Conservation (phyloP, 371 early-diverging fungal genomes). For the Entomophthora muscae region DNA sequence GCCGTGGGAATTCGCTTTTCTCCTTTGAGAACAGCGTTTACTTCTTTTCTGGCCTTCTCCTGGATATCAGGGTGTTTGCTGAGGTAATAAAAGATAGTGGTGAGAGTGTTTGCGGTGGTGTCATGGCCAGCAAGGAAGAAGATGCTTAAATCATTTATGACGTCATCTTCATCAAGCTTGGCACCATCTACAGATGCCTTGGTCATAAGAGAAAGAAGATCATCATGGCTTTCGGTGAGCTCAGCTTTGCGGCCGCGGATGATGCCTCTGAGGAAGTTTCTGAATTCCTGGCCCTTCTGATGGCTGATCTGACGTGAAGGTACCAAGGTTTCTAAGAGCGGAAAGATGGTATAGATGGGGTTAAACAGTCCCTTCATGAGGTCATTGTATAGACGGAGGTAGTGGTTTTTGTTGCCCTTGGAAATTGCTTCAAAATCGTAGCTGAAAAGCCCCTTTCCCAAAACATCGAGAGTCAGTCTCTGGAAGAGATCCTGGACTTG, state of each 20-base stretch:
- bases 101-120: conserved; percentile 21
- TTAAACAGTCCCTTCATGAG: conserved; percentile 2
- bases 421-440: conserved; percentile 6
- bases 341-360: conserved; percentile 2
- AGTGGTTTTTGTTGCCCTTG: neutral
- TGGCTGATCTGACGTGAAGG: neutral
- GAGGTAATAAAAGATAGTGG: conserved; percentile 19
- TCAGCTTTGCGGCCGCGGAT: neutral
- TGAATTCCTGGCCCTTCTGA: neutral
- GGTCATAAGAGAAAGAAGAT: neutral
- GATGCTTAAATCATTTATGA: conserved; percentile 13
- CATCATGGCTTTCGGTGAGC: neutral
- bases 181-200: neutral
- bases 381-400: neutral
- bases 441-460: conserved; percentile 9
- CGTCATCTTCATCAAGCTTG: conserved; percentile 11
- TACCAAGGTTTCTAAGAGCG: neutral
- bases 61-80: conserved; percentile 11
- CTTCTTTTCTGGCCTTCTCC: neutral
- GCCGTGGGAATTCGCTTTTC: neutral
- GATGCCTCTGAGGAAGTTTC: neutral
- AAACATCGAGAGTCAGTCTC: conserved; percentile 5
- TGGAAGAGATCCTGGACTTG: conserved; percentile 1
- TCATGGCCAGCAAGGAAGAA: conserved; percentile 29
- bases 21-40: neutral